Percentiles rank a stretch among this genome's conserved stretches.
These are phyloP conservation scores for Chytriomyces sp. DNA, from an alignment of 192 early-diverging fungal species.

Conservation along the genomic window DNA sequence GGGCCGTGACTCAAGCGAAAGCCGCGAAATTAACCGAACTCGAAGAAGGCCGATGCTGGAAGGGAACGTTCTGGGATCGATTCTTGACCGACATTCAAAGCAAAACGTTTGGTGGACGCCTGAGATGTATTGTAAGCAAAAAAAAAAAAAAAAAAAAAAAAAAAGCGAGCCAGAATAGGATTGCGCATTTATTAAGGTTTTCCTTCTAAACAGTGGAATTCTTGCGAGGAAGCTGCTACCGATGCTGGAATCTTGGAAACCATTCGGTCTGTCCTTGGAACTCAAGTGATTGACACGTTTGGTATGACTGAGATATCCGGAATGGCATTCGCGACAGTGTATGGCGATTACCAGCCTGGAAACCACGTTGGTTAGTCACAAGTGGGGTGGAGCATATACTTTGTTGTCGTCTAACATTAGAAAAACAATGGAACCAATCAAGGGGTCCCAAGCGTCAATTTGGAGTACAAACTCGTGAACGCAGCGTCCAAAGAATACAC, in stretches of 20 bases:
- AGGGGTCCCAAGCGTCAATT: conserved; percentile 31
- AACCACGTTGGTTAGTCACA: conserved; percentile 6
- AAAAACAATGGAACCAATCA: not conserved
- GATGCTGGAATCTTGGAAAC: not conserved
- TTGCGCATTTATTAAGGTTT: no score
- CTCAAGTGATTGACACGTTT: conserved; percentile 20
- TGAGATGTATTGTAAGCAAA: conserved; percentile 22
- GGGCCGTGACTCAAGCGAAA: not conserved
- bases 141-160: no score
- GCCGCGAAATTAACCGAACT: conserved; percentile 10
- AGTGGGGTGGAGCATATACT: not conserved
- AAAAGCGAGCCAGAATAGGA: not conserved
- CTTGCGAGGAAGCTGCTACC: not conserved
- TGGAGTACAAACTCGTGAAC: conserved; percentile 84
- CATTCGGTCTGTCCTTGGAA: conserved; percentile 14
- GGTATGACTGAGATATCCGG: not conserved
- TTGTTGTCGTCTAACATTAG: conserved; percentile 1
- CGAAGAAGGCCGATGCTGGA: conserved; percentile 22
- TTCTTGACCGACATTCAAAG: conserved; percentile 15
- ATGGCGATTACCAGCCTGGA: conserved; percentile 9
- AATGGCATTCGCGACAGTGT: not conserved
- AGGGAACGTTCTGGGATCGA: conserved; percentile 1
- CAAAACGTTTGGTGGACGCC: conserved; percentile 6
- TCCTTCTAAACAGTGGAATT: conserved; percentile 31
- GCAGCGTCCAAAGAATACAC: conserved; percentile 87